Evolutionary conservation across 2,329 filamentous ascomycete genomes (phyloP).

Genomic region (Phialophora macrospora): DNA sequence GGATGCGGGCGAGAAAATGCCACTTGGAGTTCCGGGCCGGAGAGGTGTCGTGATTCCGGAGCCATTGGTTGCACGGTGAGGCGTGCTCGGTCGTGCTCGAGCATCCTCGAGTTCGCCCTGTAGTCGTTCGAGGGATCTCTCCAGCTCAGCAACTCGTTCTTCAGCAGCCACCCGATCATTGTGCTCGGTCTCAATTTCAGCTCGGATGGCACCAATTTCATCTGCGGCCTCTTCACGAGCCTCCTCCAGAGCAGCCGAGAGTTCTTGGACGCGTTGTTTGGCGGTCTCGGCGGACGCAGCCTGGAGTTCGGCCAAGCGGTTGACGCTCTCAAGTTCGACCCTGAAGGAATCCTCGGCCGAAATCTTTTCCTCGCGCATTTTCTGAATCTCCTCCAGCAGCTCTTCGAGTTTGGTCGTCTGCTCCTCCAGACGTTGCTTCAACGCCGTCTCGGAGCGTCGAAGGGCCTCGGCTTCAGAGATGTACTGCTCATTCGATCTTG

Average conservation of each 20-base stretch:
- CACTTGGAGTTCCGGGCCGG: constrained; percentile 55
- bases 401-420: constrained; percentile 87
- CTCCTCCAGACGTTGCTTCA: constrained; percentile 81
- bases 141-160: constrained; percentile 66
- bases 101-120: constrained; percentile 58
- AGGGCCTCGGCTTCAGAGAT: constrained; percentile 76
- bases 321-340: constrained; percentile 80
- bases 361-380: constrained; percentile 80
- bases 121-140: constrained; percentile 65
- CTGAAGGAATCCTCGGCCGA: constrained; percentile 84
- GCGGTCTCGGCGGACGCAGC: constrained; percentile 64
- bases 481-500: constrained; percentile 85
- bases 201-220: constrained; percentile 59
- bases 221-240: constrained; percentile 67
- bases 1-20: constrained; percentile 57
- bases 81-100: constrained; percentile 57
- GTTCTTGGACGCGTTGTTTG: constrained; percentile 63
- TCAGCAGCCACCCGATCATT: constrained; percentile 67
- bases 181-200: constrained; percentile 62
- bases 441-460: constrained; percentile 76
- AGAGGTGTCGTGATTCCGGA: constrained; percentile 54
- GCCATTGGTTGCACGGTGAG: constrained; percentile 59
- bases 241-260: constrained; percentile 62
- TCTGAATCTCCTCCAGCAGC: constrained; percentile 77
- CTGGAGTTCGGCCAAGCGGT: constrained; percentile 76